Percentiles rank a stretch among this genome's conserved stretches.
Evolutionary conservation across 2,329 filamentous ascomycete genomes (phyloP).

Genomic region (Volutella citrinella): DNA sequence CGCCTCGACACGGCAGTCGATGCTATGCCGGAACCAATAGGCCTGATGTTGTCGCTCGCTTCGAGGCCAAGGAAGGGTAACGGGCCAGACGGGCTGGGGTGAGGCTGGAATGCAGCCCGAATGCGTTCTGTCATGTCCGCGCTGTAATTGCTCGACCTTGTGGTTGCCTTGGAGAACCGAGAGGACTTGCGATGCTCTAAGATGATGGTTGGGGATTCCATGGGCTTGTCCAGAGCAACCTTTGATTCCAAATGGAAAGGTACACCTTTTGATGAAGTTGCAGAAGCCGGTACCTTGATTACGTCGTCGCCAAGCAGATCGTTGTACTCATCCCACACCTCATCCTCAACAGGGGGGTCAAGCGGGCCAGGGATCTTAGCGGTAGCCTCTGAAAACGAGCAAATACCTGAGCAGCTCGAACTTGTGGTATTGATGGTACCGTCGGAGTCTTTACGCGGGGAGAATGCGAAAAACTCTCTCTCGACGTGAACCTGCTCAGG

Average conservation of each 20-base stretch:
- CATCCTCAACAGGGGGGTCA: slow-evolving; percentile 71
- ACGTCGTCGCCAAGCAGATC: slow-evolving; percentile 72
- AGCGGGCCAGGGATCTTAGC: slow-evolving; percentile 62
- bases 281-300: slow-evolving; percentile 44
- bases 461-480: slow-evolving; percentile 71
- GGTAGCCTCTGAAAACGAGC: slow-evolving; percentile 60
- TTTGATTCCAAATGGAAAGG: slow-evolving; percentile 54
- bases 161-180: slow-evolving; percentile 32
- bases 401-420: slow-evolving; percentile 65
- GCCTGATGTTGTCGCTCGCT: slow-evolving; percentile 25
- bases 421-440: slow-evolving; percentile 42
- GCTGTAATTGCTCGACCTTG: slow-evolving; percentile 51
- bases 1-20: slow-evolving; percentile 28
- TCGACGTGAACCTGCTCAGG: slow-evolving; percentile 29
- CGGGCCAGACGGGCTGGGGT: slow-evolving; percentile 39
- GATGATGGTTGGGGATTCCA: slow-evolving; percentile 49
- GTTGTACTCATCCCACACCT: slow-evolving; percentile 93
- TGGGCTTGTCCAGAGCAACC: slow-evolving; percentile 32
- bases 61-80: slow-evolving; percentile 41
- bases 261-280: slow-evolving; percentile 53
- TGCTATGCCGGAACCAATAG: slow-evolving; percentile 14
- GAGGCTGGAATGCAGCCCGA: slow-evolving; percentile 45
- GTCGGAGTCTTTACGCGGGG: slow-evolving; percentile 69
- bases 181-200: slow-evolving; percentile 29
- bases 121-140: slow-evolving; percentile 53